These are phyloP conservation scores for Nicotiana knightiana DNA, from an alignment of 257 asterid genomes.

Conservation along the genomic window DNA sequence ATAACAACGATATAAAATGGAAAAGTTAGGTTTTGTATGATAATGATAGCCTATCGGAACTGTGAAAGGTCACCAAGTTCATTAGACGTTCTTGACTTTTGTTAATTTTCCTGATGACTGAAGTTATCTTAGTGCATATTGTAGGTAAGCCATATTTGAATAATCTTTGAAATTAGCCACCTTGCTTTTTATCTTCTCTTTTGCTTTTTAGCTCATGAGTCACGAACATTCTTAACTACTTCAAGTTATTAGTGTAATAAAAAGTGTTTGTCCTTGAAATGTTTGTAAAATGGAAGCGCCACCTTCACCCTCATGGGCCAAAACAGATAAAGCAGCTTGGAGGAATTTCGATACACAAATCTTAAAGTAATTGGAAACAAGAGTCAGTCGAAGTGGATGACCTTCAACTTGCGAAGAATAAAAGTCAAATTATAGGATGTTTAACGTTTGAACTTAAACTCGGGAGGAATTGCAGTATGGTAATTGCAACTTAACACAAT, in stretches of 20 bases:
- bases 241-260: neutral
- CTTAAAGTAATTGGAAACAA: neutral
- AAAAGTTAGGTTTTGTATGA: constrained; percentile 14
- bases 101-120: neutral
- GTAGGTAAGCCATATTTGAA: constrained; percentile 5
- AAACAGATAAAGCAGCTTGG: neutral
- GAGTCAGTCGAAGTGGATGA: neutral
- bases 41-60: neutral
- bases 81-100: neutral
- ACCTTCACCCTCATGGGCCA: neutral
- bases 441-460: neutral
- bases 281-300: neutral
- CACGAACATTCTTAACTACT: neutral
- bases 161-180: constrained; percentile 1
- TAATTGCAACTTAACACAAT: too few species aligned
- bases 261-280: neutral
- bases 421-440: neutral
- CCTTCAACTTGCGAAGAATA: neutral
- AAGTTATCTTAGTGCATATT: constrained; percentile 8
- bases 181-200: neutral
- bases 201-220: neutral
- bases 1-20: neutral
- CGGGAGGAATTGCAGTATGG: neutral
- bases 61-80: constrained; percentile 5
- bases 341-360: neutral